Base-by-base conservation (phyloP, 345 rosid genomes). In the Eucalyptus curtisii region DNA sequence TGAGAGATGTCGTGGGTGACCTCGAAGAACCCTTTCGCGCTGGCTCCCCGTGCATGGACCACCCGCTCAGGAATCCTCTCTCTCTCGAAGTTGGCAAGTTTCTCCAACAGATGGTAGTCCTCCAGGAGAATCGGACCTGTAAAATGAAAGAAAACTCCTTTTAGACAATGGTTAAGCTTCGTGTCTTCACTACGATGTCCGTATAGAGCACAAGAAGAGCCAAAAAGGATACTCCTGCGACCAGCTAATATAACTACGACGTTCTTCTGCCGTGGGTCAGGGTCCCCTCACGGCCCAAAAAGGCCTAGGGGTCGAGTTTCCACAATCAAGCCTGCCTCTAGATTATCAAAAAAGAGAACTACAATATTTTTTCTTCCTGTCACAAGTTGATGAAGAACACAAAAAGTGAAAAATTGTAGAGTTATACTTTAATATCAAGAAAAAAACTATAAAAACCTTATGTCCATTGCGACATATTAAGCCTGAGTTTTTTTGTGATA, bases 21-120 rank as follows among this genome's bases (percentile, higher is more conserved):
- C 95, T 98, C 97, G 89, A 98, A 98, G 95, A 96, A 98, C 87
- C 99, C 99, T 92, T 98, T 98, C 25, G 99, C 99, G 92, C 99
- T 98, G 66, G 99, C 99, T 88, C 99, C 98, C 92, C 99, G 93
- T 52, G 99, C 99, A 91, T 98, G 99, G 92, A 98, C 99, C 42
- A 98, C 98, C 88, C 99, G 97, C 93, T 98, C 99, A 55, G 99
- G 99, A 90, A 98, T 96, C 86, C 99, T 86, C 92, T 98, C 99
- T 91, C 99, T 93, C 87, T 95, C 97, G 87, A 98, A 97, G 89
- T 98, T 95, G 91, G 99, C 98, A 64, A 98, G 90, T 91, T 98
- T 98, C 91, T 98, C 99, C 82, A 98, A 90, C 90, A 98, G 89
- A 93, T 98, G 99, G 88, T 97, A 98, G 93, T 98, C 99, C 96